Evolutionary conservation across 148 eudicot species (phyloP), one percentile per base, ranked within the genome.

Genomic region (Drosera capensis): DNA sequence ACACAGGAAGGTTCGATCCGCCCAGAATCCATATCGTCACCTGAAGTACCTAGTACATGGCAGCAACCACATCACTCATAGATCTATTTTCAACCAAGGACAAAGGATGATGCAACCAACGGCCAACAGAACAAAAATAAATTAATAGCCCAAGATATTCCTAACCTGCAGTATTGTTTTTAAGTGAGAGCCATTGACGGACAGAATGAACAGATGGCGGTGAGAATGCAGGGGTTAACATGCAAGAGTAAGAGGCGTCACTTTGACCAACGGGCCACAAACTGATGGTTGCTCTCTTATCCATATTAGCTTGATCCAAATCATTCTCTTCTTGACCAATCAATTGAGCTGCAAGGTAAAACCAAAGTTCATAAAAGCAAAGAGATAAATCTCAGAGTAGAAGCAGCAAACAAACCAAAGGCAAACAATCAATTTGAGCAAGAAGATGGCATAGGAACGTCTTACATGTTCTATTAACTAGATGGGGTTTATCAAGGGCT

Each of bases 181-280:
- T 52, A 31, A 43, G 42, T 35, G 55, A 69, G 45, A 80, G 69
- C 88, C 93, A 85, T 57, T 61, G 62, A 23, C 43, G 44, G 72
- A 90, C 95, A 60, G 57, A 58, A 45, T 82, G 67, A 14, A 31
- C 53, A 35, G 77, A 68, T 23, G 95, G 99, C 29, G 99, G 88
- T 56, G 82, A 61, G 45, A 51, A 25, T 54, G 71, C 73, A 49
- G 85, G 88, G 8, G 95, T 85, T 74, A 90, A 64, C 65, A 76
- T 51, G 73, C 67, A 85, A 14, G 77, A 45, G 63, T 38, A 66
- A 46, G 94, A 66, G 18, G 80, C 88, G 59, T 90, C 82, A 69
- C 70, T 71, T 58, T 65, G 66, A 65, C 56, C 64, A 42, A 73
- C 73, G 45, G 64, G 60, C 30, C 85, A 84, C 15, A 78, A 55